phyloP scores from a whole-genome alignment of 371 early-diverging fungal genomes.

The Coemansia sp. region DNA sequence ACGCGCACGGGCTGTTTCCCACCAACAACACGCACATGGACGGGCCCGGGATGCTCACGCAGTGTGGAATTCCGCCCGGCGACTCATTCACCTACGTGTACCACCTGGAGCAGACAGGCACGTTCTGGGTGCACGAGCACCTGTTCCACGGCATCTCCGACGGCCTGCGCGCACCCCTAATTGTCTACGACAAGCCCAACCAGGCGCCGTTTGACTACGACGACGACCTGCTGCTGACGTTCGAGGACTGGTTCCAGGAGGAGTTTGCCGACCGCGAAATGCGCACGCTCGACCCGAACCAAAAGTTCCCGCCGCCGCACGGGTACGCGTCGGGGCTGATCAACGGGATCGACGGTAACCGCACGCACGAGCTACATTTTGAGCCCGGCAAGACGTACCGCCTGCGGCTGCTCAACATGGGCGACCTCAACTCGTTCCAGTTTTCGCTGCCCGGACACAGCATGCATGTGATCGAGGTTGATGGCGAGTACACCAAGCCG shows the following conservation, averaged over 20 bases:
- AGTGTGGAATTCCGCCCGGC: conserved; percentile 40
- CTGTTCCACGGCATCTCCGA: conserved; percentile 30
- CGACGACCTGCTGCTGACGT: conserved; percentile 10
- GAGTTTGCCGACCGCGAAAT: conserved; percentile 11
- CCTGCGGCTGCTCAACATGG: conserved; percentile 74
- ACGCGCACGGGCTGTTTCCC: conserved; percentile 22
- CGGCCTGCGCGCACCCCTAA: conserved; percentile 24
- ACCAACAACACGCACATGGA: conserved; percentile 63
- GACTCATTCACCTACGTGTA: conserved; percentile 17
- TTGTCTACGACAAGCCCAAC: conserved; percentile 18
- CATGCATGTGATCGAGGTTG: conserved; percentile 73
- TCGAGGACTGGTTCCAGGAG: conserved; percentile 44
- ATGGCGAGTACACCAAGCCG: conserved; percentile 68
- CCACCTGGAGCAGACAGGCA: conserved; percentile 13
- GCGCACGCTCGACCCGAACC: conserved; percentile 7
- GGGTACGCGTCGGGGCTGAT: conserved; percentile 10
- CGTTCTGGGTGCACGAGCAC: conserved; percentile 36
- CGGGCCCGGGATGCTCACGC: conserved; percentile 61
- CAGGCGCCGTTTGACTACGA: conserved; percentile 15
- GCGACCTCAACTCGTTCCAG: conserved; percentile 68
- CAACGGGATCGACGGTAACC: conserved; percentile 27
- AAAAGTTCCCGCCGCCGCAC: conserved; percentile 12
- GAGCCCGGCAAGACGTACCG: conserved; percentile 74
- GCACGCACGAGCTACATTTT: conserved; percentile 45
- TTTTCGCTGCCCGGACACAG: conserved; percentile 73